These are phyloP conservation scores for Coemansia sp. DNA, from an alignment of 192 early-diverging fungal genomes.

Conservation along the genomic window DNA sequence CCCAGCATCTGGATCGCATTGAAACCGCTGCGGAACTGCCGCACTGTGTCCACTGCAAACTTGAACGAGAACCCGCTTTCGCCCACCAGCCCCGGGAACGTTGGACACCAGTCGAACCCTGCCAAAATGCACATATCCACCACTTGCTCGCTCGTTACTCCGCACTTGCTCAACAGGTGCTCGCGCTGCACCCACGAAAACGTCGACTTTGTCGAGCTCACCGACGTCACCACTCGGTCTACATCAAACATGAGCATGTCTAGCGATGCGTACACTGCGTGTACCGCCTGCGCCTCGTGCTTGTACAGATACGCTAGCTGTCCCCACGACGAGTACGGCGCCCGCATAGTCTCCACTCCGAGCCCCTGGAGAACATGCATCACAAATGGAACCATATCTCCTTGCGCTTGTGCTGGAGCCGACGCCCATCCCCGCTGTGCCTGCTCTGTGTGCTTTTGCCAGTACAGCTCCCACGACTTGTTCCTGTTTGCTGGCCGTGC, in stretches of 20 bases:
- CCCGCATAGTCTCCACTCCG: constrained; percentile 72
- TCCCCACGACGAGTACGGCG: constrained; percentile 78
- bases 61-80: constrained; percentile 68
- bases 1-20: constrained; percentile 68
- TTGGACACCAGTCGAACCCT: constrained; percentile 73
- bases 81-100: constrained; percentile 67
- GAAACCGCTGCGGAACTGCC: constrained; percentile 71
- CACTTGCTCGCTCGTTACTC: constrained; percentile 68
- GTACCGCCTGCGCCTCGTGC: constrained; percentile 69
- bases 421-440: constrained; percentile 62
- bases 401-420: constrained; percentile 58
- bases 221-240: constrained; percentile 66
- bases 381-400: constrained; percentile 67
- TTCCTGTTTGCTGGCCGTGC: constrained; percentile 61
- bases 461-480: constrained; percentile 70
- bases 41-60: constrained; percentile 65
- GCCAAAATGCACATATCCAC: constrained; percentile 80
- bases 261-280: constrained; percentile 70
- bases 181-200: constrained; percentile 69
- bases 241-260: constrained; percentile 78
- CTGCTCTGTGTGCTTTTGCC: constrained; percentile 59
- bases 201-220: constrained; percentile 67
- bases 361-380: constrained; percentile 69
- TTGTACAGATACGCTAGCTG: constrained; percentile 76
- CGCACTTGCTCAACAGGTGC: constrained; percentile 60